Percentiles rank a stretch among this genome's conserved stretches.
phyloP scores from a whole-genome alignment of 441 rosid species.

The Croton laevigatus region DNA sequence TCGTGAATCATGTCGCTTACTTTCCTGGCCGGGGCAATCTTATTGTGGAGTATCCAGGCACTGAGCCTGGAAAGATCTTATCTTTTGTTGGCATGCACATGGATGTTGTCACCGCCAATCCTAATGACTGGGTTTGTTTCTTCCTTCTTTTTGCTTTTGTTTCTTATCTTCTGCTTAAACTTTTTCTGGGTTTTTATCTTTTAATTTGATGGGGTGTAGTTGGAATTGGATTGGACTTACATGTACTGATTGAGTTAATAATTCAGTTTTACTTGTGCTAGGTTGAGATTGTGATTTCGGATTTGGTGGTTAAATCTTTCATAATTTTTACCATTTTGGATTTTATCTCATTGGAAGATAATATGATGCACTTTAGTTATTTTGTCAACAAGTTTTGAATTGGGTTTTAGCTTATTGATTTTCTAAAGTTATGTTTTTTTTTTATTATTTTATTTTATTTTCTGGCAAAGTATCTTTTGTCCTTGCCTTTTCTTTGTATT shows the following conservation, averaged over 20 bases:
- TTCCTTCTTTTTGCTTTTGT: background rate
- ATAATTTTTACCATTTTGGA: background rate
- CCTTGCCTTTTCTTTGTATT: background rate
- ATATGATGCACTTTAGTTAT: background rate
- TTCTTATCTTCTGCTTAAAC: background rate
- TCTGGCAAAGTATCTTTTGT: background rate
- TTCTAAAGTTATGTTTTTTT: background rate
- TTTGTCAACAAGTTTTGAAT: background rate
- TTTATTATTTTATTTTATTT: background rate
- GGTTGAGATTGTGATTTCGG: background rate
- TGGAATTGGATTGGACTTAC: background rate
- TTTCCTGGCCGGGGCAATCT: constrained; percentile 76
- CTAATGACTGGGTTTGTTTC: constrained; percentile 73
- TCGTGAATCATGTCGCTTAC: constrained; percentile 68
- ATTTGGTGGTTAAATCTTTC: background rate
- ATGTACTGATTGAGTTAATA: background rate
- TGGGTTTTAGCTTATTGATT: background rate
- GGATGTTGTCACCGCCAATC: constrained; percentile 98
- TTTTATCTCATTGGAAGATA: background rate
- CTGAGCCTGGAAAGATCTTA: constrained; percentile 69
- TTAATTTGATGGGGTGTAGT: background rate
- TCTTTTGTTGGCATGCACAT: constrained; percentile 99
- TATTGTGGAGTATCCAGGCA: constrained; percentile 93
- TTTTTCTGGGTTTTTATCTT: no score
- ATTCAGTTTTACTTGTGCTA: background rate